Conservation (phyloP, 441 rosid genomes). For the Eruca vesicaria region DNA sequence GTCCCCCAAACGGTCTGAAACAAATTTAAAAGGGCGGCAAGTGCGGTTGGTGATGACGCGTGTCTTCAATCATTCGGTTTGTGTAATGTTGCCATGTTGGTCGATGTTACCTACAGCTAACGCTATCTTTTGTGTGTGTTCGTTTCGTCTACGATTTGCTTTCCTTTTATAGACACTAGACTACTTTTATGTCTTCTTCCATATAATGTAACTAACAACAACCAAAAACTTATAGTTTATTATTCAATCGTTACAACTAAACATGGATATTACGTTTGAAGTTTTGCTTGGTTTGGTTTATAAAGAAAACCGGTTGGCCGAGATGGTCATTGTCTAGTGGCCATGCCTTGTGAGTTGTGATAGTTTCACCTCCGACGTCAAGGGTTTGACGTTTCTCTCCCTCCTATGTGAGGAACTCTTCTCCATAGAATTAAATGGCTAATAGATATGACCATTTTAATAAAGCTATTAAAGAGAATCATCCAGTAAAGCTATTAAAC, state of each 20-base stretch:
- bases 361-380: too few relatives aligned
- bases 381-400: too few relatives aligned
- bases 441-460: too few relatives aligned
- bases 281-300: not conserved
- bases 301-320: not conserved
- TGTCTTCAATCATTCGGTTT: slow-evolving; percentile 20
- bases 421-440: too few relatives aligned
- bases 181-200: not conserved
- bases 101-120: not conserved
- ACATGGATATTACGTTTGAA: not conserved
- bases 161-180: slow-evolving; percentile 21
- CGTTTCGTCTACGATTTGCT: slow-evolving; percentile 31
- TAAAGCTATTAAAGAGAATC: too few relatives aligned
- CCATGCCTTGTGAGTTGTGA: too few relatives aligned
- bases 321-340: too few relatives aligned
- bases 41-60: slow-evolving; percentile 27
- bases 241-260: not conserved
- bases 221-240: not conserved
- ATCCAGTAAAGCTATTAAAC: not conserved
- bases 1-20: slow-evolving; percentile 29
- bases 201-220: not conserved
- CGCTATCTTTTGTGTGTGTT: slow-evolving; percentile 6
- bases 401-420: too few relatives aligned
- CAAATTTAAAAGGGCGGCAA: not conserved
- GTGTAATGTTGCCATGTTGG: not conserved